Evolutionary conservation across 225 moss, liverwort and hornwort species (phyloP), one percentile per base, ranked within the genome.

Genomic region (Bryoerythrophyllum caledonicum): DNA sequence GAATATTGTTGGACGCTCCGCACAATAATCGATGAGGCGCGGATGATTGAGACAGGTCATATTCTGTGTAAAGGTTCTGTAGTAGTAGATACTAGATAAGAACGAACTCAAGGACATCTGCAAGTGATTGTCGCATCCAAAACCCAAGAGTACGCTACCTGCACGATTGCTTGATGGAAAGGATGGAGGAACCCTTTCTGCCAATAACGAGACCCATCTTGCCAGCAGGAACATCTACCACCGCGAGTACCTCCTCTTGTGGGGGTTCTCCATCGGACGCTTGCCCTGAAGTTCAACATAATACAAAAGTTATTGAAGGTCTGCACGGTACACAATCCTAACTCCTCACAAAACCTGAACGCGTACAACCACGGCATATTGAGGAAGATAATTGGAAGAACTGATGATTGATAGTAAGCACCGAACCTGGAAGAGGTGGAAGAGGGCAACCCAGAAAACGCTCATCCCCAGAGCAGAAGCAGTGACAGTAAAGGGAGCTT

Each of bases 121-220:
- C 30, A 23, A 62, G 24, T 63, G 68, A 35, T 38, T 49, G 60
- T 30, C n/a, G 25, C 24, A 60, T 41, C 61, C 25, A 53, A 41
- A 70, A 61, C 8, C 17, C 60, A 27, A 54, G 51, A 44, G 52
- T 12, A 34, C 26, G 60, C 10, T 74, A 91, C 95, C 91, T 88
- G 85, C 92, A 96, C 44, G 86, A 85, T 79, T 94, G 89, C 80
- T 96, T 94, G 82, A 96, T 96, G 56, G 86, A 85, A 28, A 89
- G 94, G 57, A 96, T 96, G 40, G 96, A 91, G 35, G 92, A 83
- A 32, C 96, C 96, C 80, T 84, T 86, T 78, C 84, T 89, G 72
- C 96, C 96, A 82, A 96, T 96, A 24, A 96, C 88, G 40, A 85
- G 92, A 65, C 96, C 94, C 96, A 96, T 96, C 78, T 78, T 91